A percentile compares a stretch with the other conserved stretches of the same genome.
These are phyloP conservation scores for Stentor roeselii DNA, from an alignment of 73 alveolate genomes.

Conservation along the genomic window DNA sequence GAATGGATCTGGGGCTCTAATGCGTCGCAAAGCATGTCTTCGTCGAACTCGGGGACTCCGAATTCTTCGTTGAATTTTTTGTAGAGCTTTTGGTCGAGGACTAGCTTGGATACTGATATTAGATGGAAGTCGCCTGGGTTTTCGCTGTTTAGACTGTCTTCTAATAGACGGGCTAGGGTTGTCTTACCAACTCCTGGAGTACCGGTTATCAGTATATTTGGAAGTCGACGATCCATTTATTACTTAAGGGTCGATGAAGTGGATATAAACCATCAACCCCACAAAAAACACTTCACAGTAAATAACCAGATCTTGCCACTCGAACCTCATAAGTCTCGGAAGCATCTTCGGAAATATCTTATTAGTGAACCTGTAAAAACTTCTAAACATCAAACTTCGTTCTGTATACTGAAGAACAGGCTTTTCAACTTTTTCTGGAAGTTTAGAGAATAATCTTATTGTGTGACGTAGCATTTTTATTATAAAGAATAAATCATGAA, in stretches of 20 bases:
- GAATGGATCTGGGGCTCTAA: slow-evolving; percentile 56
- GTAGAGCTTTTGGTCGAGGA: slow-evolving; percentile 83
- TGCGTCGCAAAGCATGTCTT: slow-evolving; percentile 84
- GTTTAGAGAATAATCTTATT: no score
- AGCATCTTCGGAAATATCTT: no score
- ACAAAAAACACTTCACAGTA: no score
- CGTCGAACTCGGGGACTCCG: slow-evolving; percentile 95
- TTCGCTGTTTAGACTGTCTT: slow-evolving; percentile 65
- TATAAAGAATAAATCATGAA: no score
- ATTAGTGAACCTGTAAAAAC: no score
- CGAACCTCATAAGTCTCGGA: no score
- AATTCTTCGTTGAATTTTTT: slow-evolving; percentile 92
- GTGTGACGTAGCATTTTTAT: no score
- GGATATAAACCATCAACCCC: not conserved
- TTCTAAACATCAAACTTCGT: no score
- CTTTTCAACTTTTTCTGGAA: no score
- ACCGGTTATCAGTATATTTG: slow-evolving; percentile 94
- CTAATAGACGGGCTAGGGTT: slow-evolving; percentile 83
- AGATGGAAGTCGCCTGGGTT: slow-evolving; percentile 69
- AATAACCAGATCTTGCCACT: no score
- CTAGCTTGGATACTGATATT: slow-evolving; percentile 84
- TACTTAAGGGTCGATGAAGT: not conserved
- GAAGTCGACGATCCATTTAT: slow-evolving; percentile 41
- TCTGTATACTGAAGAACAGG: no score
- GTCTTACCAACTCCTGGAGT: slow-evolving; percentile 99